Evolutionary conservation across 768 basidiomycete genomes (phyloP).

Genomic region (Cyathus striatus): DNA sequence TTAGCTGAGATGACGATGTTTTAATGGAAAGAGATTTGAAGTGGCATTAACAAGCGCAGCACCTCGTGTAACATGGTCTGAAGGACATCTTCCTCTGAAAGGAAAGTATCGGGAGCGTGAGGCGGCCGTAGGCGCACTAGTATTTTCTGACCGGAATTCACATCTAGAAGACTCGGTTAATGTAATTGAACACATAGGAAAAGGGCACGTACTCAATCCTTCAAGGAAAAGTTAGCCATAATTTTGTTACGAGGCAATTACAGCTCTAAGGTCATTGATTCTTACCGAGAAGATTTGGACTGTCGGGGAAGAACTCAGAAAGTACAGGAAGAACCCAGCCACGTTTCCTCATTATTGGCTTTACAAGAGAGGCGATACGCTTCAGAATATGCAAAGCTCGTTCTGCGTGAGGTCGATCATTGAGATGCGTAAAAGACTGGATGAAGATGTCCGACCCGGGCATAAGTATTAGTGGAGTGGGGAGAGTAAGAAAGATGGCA

Average conservation of each 20-base stretch:
- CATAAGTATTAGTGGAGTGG: background rate
- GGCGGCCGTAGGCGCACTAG: constrained; percentile 75
- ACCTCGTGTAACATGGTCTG: constrained; percentile 92
- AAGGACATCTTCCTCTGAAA: constrained; percentile 70
- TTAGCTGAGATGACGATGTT: constrained; percentile 46
- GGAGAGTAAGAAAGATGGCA: background rate
- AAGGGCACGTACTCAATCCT: constrained; percentile 30
- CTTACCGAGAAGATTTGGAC: constrained; percentile 68
- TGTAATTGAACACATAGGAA: background rate
- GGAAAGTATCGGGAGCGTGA: constrained; percentile 62
- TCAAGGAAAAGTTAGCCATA: background rate
- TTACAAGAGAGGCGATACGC: constrained; percentile 72
- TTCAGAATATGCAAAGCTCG: constrained; percentile 66
- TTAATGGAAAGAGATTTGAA: background rate
- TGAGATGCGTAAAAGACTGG: constrained; percentile 67
- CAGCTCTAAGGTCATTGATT: too few species aligned
- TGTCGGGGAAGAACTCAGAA: constrained; percentile 85
- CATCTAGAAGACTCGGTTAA: constrained; percentile 38
- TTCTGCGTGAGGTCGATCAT: constrained; percentile 59
- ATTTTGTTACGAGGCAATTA: constrained; percentile 7
- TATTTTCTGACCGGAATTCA: constrained; percentile 80
- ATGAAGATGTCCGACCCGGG: constrained; percentile 48
- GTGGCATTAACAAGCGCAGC: constrained; percentile 4
- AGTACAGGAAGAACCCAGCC: constrained; percentile 74
- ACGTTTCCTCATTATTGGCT: constrained; percentile 90